Base-by-base conservation (phyloP, 192 early-diverging fungal species). In the Phycomyces blakesleeanus region DNA sequence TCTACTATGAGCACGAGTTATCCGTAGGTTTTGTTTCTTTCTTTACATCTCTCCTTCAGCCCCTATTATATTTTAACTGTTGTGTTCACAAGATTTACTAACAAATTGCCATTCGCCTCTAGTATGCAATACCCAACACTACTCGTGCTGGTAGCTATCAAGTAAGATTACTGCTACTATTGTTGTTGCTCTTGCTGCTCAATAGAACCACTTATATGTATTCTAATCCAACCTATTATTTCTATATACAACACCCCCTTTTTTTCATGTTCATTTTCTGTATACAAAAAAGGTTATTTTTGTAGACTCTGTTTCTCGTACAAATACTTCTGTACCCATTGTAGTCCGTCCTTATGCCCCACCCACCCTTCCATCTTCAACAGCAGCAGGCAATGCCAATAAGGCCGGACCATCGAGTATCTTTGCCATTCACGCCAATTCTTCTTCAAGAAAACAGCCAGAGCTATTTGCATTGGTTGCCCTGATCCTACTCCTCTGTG, bases 101-200 rank as follows among this genome's bases (percentile, higher is more conserved):
- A 15, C 5, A 0, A 26, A 25, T 12, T 40, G 34, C 16, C 16
- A 20, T 39, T 57, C 26, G 24, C 14, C 25, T 49, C 7, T 54
- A 70, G 66, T 73, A 68, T 42, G 22, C 51, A 37, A 63, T 68
- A 37, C 66, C 66, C 56, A 54, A 57, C 6, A 58, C n/a, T 9
- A 61, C 66, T 21, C 18, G n/a, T 27, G 27, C 63, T 51, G 72
- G 72, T 25, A 64, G 64, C 38, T 67, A 68, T 49, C 37, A 47
- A 16, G 57, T 63, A 49, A 61, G 59, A 16, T 6, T 29, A 51
- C 26, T 34, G 29, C 29, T 7, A 7, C 29, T 34, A 7, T 7
- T 34, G 29, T n/a, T n/a, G n/a, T n/a, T n/a, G n/a, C n/a, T n/a
- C n/a, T n/a, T n/a, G n/a, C n/a, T n/a, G n/a, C n/a, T n/a, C n/a